Percentiles rank a stretch among this genome's conserved stretches.
phyloP scores from a whole-genome alignment of 805 yeast genomes.

The Candida khao-thaluensis region DNA sequence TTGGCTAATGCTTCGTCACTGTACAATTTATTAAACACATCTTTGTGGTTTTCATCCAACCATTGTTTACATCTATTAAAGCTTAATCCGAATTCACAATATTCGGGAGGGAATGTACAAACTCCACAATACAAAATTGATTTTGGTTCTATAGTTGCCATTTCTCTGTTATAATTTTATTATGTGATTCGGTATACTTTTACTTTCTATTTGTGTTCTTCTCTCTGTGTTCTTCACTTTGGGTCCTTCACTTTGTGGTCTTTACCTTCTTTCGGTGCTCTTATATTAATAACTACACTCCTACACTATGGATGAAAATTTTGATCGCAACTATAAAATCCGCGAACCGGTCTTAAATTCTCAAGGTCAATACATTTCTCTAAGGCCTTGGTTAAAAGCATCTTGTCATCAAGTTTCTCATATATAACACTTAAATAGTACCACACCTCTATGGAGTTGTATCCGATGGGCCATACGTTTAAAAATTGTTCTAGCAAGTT shows the following conservation, averaged over 20 bases:
- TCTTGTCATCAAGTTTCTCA: constrained; percentile 54
- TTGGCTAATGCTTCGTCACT: constrained; percentile 56
- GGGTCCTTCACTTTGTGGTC: too few species aligned
- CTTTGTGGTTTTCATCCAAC: constrained; percentile 61
- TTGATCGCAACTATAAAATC: constrained; percentile 30
- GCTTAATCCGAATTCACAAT: constrained; percentile 86
- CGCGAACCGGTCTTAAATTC: constrained; percentile 56
- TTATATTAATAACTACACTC: too few species aligned
- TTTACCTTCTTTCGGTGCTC: too few species aligned
- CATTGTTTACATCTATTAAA: constrained; percentile 82
- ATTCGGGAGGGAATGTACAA: constrained; percentile 84
- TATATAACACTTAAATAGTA: constrained; percentile 63
- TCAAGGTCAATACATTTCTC: constrained; percentile 67
- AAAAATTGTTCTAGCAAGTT: constrained; percentile 41
- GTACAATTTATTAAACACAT: constrained; percentile 59
- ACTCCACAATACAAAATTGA: constrained; percentile 67
- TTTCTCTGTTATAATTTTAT: too few species aligned
- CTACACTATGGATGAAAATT: constrained; percentile 13
- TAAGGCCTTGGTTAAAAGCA: constrained; percentile 47
- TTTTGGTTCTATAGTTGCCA: constrained; percentile 24
- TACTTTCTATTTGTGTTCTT: too few species aligned
- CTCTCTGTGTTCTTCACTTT: too few species aligned
- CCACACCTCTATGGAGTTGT: constrained; percentile 60
- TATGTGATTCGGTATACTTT: too few species aligned
- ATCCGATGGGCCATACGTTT: constrained; percentile 40